A percentile compares a stretch with the other conserved stretches of the same genome.
Evolutionary conservation across 208 protist genomes (phyloP).

Genomic region (Acanthamoeba castellanii): DNA sequence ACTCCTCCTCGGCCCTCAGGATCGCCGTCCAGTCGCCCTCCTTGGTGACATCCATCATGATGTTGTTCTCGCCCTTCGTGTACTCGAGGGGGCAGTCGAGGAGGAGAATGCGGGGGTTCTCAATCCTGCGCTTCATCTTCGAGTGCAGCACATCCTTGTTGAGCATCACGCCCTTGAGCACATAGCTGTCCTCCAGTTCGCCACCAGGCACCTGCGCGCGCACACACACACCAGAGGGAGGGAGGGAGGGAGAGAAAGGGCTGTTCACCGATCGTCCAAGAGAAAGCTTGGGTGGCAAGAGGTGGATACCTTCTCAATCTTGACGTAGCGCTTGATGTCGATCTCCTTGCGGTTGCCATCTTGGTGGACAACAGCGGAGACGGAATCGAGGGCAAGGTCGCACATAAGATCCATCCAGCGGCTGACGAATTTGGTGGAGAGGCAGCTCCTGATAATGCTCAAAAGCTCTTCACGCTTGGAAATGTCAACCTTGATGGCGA

Average conservation of each 20-base stretch:
- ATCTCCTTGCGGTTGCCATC: slow-evolving; percentile 95
- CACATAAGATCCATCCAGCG: slow-evolving; percentile 97
- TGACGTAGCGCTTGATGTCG: slow-evolving; percentile 99
- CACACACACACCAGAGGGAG: not conserved
- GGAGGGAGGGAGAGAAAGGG: not conserved
- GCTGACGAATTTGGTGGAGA: slow-evolving; percentile 99
- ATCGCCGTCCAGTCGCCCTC: slow-evolving; percentile 98
- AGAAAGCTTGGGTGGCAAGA: not conserved
- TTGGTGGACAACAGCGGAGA: slow-evolving; percentile 94
- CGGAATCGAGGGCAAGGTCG: slow-evolving; percentile 98
- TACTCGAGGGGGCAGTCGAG: slow-evolving; percentile 99
- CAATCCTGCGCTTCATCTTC: slow-evolving; percentile 98
- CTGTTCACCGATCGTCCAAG: not conserved
- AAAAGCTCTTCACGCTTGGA: slow-evolving; percentile 93
- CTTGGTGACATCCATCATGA: slow-evolving; percentile 98
- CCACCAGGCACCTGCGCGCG: slow-evolving; percentile 98
- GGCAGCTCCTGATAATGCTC: slow-evolving; percentile 94
- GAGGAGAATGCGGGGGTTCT: slow-evolving; percentile 99
- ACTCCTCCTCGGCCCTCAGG: slow-evolving; percentile 99
- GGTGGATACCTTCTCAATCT: slow-evolving; percentile 95
- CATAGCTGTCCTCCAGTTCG: slow-evolving; percentile 97
- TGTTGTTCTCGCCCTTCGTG: slow-evolving; percentile 99
- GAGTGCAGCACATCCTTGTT: slow-evolving; percentile 99
- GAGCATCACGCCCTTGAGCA: slow-evolving; percentile 99
- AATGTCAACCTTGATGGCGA: slow-evolving; percentile 94